A percentile compares a stretch with the other conserved stretches of the same genome.
phyloP scores from a whole-genome alignment of 495 filamentous ascomycete genomes.

The Neohortaea acidophila region DNA sequence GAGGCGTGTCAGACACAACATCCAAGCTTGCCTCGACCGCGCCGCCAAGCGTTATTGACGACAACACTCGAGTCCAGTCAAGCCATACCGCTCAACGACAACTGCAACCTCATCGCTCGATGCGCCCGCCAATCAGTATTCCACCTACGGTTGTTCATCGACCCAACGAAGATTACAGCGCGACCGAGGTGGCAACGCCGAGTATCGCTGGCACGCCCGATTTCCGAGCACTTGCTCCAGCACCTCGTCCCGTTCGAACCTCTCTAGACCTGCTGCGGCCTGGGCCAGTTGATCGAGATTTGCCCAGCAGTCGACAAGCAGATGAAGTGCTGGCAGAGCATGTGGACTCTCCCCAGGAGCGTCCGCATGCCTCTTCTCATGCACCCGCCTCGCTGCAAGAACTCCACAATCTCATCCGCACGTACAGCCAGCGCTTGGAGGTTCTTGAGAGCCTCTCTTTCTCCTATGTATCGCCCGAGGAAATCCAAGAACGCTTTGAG shows the following conservation, averaged over 20 bases:
- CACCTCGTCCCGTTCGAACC: background rate
- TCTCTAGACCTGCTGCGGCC: background rate
- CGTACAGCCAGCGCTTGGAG: slow-evolving; percentile 42
- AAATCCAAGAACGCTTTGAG: slow-evolving; percentile 43
- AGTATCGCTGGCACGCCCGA: slow-evolving; percentile 27
- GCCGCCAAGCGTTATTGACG: slow-evolving; percentile 6
- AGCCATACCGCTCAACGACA: background rate
- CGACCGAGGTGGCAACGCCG: slow-evolving; percentile 30
- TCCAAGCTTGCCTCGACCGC: slow-evolving; percentile 14
- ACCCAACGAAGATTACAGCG: slow-evolving; percentile 22
- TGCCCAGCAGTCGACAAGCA: too few species aligned
- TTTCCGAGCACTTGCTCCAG: slow-evolving; percentile 14
- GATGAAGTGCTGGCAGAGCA: too few species aligned
- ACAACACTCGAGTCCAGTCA: background rate
- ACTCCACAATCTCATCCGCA: slow-evolving; percentile 10
- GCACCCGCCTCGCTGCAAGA: background rate
- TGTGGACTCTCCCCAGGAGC: too few species aligned
- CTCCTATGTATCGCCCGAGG: slow-evolving; percentile 39
- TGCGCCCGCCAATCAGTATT: slow-evolving; percentile 12
- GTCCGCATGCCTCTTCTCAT: background rate
- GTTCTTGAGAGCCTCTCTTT: slow-evolving; percentile 46
- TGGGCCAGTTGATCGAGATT: background rate
- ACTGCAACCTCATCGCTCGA: background rate
- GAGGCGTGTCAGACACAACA: background rate
- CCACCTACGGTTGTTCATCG: background rate